Percentiles rank a stretch among this genome's conserved stretches.
phyloP scores from a whole-genome alignment of 371 early-diverging fungal genomes.

The Nosema muscidifuracis region DNA sequence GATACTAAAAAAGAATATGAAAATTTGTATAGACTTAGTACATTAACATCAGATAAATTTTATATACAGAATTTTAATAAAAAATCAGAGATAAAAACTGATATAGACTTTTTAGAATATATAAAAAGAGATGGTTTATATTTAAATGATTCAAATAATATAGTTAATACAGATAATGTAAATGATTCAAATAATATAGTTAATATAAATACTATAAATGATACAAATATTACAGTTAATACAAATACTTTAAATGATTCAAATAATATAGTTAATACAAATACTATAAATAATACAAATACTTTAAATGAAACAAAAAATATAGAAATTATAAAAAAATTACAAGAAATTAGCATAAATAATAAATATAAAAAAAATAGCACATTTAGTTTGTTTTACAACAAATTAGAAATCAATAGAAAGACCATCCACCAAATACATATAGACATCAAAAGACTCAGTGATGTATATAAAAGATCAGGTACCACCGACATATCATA shows the following conservation, averaged over 20 bases:
- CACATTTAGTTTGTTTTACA: background rate
- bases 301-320: background rate
- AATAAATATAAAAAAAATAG: background rate
- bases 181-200: no score
- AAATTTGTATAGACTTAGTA: background rate
- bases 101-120: background rate
- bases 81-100: background rate
- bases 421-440: conserved; percentile 50
- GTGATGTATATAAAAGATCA: conserved; percentile 6
- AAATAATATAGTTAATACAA: background rate
- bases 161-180: no score
- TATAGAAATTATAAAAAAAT: background rate
- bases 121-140: no score
- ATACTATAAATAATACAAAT: background rate
- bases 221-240: no score
- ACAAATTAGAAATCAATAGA: background rate
- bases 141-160: no score
- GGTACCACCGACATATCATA: conserved; percentile 28
- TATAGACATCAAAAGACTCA: conserved; percentile 52
- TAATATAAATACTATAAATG: no score
- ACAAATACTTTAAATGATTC: background rate
- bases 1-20: background rate
- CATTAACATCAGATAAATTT: no score
- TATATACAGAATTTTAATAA: background rate
- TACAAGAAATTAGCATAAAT: background rate